Evolutionary conservation across 352 stramenopile species (phyloP), one percentile per base, ranked within the genome.

Genomic region (Pythium brachiatum): DNA sequence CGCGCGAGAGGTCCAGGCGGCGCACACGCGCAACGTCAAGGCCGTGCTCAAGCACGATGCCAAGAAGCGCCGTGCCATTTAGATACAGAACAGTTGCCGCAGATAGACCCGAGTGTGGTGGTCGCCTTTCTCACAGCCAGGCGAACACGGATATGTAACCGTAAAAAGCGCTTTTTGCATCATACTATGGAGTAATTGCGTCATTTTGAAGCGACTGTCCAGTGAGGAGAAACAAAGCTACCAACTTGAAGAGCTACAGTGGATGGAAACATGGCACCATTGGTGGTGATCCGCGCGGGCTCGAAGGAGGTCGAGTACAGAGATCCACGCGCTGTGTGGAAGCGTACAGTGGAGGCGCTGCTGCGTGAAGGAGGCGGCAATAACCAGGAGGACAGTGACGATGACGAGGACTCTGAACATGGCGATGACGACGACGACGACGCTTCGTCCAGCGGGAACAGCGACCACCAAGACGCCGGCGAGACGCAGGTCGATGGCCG

Each of bases 1-100:
- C 44, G 89, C 92, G 46, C 84, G 85, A 26, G 76, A 96, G 64
- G 81, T 97, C 47, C 90, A 97, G 68, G 68, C 74, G 26, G 89
- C 41, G 43, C 63, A 59, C 44, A 96, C 93, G 72, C 89, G 92
- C 63, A 86, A 86, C 43, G 75, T 75, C 52, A 91, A 88, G 76
- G 86, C 88, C 58, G 64, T 70, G 53, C 70, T 94, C 34, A 96
- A 95, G 75, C 90, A 95, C 69, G 89, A 92, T 54, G 76, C 72
- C 53, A 90, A 89, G 78, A 92, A 91, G 61, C 78, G 82, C 59
- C 77, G 82, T 47, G 62, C 67, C 43, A 62, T 74, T 60, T 74
- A 70, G 48, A 62, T 25, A 3, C 36, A 52, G n/a, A n/a, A n/a
- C 3, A 16, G 21, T 38, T 21, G 3, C 15, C 29, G 20, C 43